A percentile compares a stretch with the other conserved stretches of the same genome.
These are phyloP conservation scores for Filobasidium uniguttulatum DNA, from an alignment of 1,284 basidiomycete species.

Conservation along the genomic window DNA sequence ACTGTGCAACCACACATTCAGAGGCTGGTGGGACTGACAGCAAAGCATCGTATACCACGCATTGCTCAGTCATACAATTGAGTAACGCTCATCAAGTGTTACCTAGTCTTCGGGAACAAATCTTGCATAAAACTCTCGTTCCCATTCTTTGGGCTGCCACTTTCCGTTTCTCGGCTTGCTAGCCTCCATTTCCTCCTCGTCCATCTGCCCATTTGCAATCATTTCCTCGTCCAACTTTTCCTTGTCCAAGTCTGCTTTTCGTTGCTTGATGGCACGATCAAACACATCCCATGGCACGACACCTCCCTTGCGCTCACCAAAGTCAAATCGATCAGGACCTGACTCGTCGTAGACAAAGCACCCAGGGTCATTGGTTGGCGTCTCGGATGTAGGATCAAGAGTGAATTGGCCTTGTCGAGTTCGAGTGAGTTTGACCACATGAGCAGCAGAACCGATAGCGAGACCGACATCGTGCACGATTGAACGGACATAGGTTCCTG, in stretches of 20 bases:
- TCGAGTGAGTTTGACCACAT: slow-evolving; percentile 76
- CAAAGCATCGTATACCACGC: too few species aligned
- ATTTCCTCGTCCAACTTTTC: slow-evolving; percentile 39
- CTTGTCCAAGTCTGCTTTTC: slow-evolving; percentile 26
- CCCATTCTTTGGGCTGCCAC: slow-evolving; percentile 30
- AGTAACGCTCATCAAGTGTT: neutral
- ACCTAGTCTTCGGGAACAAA: slow-evolving; percentile 20
- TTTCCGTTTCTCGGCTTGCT: slow-evolving; percentile 52
- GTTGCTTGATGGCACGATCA: slow-evolving; percentile 45
- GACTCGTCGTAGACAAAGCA: slow-evolving; percentile 13
- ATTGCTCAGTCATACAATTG: too few species aligned
- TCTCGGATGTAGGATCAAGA: slow-evolving; percentile 30
- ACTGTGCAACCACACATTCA: too few species aligned
- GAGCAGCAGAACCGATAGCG: slow-evolving; percentile 67
- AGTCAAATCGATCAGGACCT: slow-evolving; percentile 11
- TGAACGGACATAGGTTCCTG: slow-evolving; percentile 91
- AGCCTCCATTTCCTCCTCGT: slow-evolving; percentile 41
- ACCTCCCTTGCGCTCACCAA: slow-evolving; percentile 18
- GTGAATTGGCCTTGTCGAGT: slow-evolving; percentile 70
- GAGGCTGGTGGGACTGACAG: too few species aligned
- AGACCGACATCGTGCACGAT: slow-evolving; percentile 81
- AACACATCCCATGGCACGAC: slow-evolving; percentile 74
- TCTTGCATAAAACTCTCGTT: slow-evolving; percentile 27
- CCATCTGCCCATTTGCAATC: slow-evolving; percentile 35
- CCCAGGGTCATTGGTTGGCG: neutral